Evolutionary conservation across 2,329 filamentous ascomycete species (phyloP), one percentile per base, ranked within the genome.

Genomic region (Hypoxylon sp.): DNA sequence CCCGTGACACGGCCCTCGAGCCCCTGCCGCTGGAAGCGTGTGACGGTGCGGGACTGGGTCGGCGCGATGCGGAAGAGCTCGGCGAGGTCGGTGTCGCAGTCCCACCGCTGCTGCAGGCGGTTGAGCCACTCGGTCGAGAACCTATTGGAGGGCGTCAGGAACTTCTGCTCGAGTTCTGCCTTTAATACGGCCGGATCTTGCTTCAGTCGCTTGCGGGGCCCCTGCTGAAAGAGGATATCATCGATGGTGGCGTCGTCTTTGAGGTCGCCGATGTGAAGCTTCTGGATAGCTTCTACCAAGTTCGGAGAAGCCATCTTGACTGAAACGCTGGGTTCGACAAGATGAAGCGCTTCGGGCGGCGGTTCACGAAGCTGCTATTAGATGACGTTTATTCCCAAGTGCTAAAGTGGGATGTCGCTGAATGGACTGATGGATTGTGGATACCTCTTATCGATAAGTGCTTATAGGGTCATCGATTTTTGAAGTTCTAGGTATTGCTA

Each of bases 1-100:
- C 94, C 94, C 7, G 92, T 97, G 22, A 99, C 94, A 54, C 91
- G 87, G 20, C 95, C 95, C 78, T 98, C 93, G 13, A 98, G 84
- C 5, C 95, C 95, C 78, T 97, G 93, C 57, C 95, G 87, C 46
- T 89, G 91, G 77, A 99, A 99, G 28, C 95, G 89, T 26, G 93
- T 97, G 70, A 97, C 90, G n/a, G 94, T 98, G 60, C 95, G 88
- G 15, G 93, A 94, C 79, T 98, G 95, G 0, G 94, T 96, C 3
- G 93, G 92, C 1, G 93, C 93, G 56, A 98, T 85, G 67, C 90
- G 87, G 78, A 97, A 97, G 17, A 98, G 85, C 59, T 93, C 89
- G n/a, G 88, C 86, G 75, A 94, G 91, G 72, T 97, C 90, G 37
- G 89, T 86, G 3, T 92, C 87, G 59, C 88, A 85, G 67, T 97